Base-by-base conservation (phyloP, 306 rosid species). In the Vigna nakashimae region DNA sequence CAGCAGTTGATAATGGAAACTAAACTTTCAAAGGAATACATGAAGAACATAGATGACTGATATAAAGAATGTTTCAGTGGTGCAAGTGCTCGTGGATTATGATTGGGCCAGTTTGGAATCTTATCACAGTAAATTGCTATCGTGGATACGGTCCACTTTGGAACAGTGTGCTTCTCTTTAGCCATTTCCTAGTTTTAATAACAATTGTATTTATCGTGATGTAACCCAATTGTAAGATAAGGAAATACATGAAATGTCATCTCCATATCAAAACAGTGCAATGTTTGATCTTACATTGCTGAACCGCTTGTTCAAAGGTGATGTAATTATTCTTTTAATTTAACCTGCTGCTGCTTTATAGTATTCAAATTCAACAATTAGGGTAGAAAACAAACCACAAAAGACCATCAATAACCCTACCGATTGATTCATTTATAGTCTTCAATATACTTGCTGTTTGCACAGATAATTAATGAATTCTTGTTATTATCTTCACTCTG, bases 1-100 rank as follows among this genome's bases (percentile, higher is more conserved):
- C 98, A 95, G 77, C 74, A 87, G 88, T 83, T 95, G 87, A 67
- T 95, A 83, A 91, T 85, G 97, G 97, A 91, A 87, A 88, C 86
- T 65, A 92, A 91, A 80, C 97, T 92, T 77, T 94, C 97, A 50
- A 94, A 92, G 90, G 98, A 89, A 84, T 94, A 94, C 87, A 89
- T 92, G 98, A 94, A 94, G 89, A 92, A 94, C 87, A 82, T 92
- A 43, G 92, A 75, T 57, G 94, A 89, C 81, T 89, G 84, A 83
- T 73, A 72, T 48, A 70, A 76, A 65, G 64, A 69, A 28, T 60
- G 69, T 69, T 66, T 6, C 15, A 50, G 69, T 11, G 15, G 69
- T 65, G 73, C 28, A 51, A 64, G 55, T 56, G 71, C 43, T 71
- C 43, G 4, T 1, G 16, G 42, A 56, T 20, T 46, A 64, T 70